These are phyloP conservation scores for Eucalyptus globulus DNA, from an alignment of 345 rosid species.

Conservation along the genomic window DNA sequence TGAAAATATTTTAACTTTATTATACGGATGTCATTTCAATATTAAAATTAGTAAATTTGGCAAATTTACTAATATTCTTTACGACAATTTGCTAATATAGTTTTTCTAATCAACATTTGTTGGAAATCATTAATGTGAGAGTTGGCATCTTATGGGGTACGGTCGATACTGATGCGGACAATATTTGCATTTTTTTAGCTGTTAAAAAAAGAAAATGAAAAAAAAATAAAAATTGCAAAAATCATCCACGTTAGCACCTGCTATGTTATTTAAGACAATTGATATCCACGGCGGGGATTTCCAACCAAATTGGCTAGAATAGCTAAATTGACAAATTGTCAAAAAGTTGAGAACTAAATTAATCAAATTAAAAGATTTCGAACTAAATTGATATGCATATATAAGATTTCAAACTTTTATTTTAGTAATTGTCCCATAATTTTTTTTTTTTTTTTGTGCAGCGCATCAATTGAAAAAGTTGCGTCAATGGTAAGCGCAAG, in stretches of 20 bases:
- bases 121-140: too few relatives aligned
- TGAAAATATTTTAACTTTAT: not conserved
- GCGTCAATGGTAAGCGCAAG: not conserved
- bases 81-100: too few relatives aligned
- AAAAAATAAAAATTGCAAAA: not conserved
- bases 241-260: accelerated
- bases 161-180: accelerated
- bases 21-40: accelerated
- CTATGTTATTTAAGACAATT: accelerated
- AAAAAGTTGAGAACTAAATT: not conserved
- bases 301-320: not conserved
- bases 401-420: not conserved
- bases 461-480: not conserved
- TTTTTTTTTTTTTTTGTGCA: not conserved
- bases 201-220: too few relatives aligned
- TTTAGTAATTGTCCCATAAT: not conserved
- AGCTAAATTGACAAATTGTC: not conserved
- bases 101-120: too few relatives aligned
- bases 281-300: accelerated
- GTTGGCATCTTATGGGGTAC: too few relatives aligned
- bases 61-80: not conserved
- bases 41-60: not conserved
- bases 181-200: too few relatives aligned
- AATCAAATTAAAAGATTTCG: not conserved
- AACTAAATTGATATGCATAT: not conserved